Base-by-base conservation (phyloP, 768 basidiomycete genomes). In the Pholiota molesta region DNA sequence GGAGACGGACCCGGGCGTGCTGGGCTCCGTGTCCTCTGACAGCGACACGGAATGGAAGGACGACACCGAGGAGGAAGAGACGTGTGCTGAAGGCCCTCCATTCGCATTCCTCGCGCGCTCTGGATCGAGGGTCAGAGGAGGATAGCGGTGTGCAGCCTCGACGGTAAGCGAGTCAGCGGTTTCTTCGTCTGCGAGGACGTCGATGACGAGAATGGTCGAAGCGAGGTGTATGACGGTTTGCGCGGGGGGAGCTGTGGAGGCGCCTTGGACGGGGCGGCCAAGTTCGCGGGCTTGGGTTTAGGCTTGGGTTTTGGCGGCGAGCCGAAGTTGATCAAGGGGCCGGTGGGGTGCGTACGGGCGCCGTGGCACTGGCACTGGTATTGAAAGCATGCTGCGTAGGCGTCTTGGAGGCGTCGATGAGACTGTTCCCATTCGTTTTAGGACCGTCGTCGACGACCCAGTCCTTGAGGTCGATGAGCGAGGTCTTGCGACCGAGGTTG, bases 41-140 rank as follows among this genome's bases (percentile, higher is more conserved):
- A 93, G 81, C 1, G 91, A 93, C 26, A 93, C 89, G 2, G 91
- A 92, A 67, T 92, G 90, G 63, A 94, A 92, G 29, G 91, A 93
- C 2, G 91, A 92, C 40, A 91, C 83, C 52, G 91, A 93, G 1
- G 90, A 90, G 2, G 82, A 83, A 5, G 84, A 82, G 5, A 77
- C 82, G 70, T 92, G 90, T 44, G 80, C 77, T 13, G 62, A 56
- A 26, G n/a, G 47, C 8, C 10, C 21, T 14, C 47, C 47, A 14
- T 49, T 49, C 8, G 44, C 16, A 33, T 21, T 72, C 55, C 75
- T 79, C 19, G 72, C 71, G 47, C 47, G 47, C 64, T 71, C 73
- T 33, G 72, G 65, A 56, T 75, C 76, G 61, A 72, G 74, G 61
- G 74, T 77, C 51, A 72, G 70, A 2, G 83, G 83, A 17, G 87